Evolutionary conservation across 345 rosid genomes (phyloP).

Genomic region (Gossypium rotundifolium): DNA sequence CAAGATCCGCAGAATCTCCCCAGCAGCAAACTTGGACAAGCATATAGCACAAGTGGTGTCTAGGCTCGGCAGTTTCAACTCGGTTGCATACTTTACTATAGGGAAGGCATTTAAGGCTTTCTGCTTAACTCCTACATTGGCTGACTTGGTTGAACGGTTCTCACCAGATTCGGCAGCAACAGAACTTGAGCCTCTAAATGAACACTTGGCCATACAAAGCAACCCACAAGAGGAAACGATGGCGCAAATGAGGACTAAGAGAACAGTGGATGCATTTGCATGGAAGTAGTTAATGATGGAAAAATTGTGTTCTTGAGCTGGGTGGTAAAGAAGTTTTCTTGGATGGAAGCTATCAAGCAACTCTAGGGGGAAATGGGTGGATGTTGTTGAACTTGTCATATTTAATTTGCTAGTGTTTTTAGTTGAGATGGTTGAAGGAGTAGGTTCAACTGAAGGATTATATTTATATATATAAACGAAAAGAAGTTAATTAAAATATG

Average conservation of each 20-base stretch:
- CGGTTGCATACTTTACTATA: conserved; percentile 33
- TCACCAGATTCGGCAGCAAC: conserved; percentile 14
- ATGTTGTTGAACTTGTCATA: conserved; percentile 17
- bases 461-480: background rate
- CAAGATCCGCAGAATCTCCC: conserved; percentile 43
- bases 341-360: conserved; percentile 20
- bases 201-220: conserved; percentile 39
- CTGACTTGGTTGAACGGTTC: conserved; percentile 11
- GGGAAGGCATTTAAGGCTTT: conserved; percentile 46
- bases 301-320: background rate
- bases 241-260: conserved; percentile 43
- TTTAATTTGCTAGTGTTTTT: background rate
- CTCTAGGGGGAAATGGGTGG: conserved; percentile 20
- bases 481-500: background rate
- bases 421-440: background rate
- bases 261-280: conserved; percentile 36
- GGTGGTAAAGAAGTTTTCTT: conserved; percentile 34
- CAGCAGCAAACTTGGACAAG: conserved; percentile 35
- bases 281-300: conserved; percentile 10
- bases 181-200: conserved; percentile 28
- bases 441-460: background rate
- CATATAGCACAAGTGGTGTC: conserved; percentile 27
- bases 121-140: conserved; percentile 34
- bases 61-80: conserved; percentile 31
- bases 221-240: conserved; percentile 38